Conservation (phyloP, 768 basidiomycete genomes). For the Nevesoporus exiguus region DNA sequence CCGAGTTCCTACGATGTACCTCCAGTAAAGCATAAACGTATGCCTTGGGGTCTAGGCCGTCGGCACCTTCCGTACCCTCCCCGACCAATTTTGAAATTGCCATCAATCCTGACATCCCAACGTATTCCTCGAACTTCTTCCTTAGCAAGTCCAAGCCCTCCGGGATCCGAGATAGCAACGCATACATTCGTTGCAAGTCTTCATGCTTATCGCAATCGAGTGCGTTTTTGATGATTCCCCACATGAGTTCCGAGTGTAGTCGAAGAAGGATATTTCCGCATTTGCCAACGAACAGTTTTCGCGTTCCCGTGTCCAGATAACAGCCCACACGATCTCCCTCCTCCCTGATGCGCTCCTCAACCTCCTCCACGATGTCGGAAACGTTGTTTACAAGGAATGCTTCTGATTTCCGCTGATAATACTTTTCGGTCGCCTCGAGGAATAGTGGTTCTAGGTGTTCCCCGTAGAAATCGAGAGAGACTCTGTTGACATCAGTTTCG, state of each 20-base stretch:
- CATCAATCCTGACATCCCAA: constrained; percentile 82
- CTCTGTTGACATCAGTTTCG: constrained; percentile 86
- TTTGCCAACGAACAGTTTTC: constrained; percentile 72
- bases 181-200: constrained; percentile 94
- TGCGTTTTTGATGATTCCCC: constrained; percentile 87
- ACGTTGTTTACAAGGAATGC: no score
- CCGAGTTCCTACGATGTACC: constrained; percentile 88
- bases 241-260: constrained; percentile 79
- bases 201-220: constrained; percentile 94
- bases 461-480: constrained; percentile 89
- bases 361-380: constrained; percentile 93
- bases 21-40: constrained; percentile 92
- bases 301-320: constrained; percentile 88
- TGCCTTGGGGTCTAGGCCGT: constrained; percentile 82
- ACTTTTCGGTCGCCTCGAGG: constrained; percentile 82
- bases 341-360: constrained; percentile 87
- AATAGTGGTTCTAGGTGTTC: constrained; percentile 89
- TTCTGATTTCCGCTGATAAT: constrained; percentile 90
- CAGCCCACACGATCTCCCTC: constrained; percentile 95
- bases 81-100: constrained; percentile 71
- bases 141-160: constrained; percentile 88
- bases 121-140: constrained; percentile 92
- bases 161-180: constrained; percentile 83
- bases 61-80: constrained; percentile 51
- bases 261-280: constrained; percentile 93